These are phyloP conservation scores for Aspergillus alliaceus DNA, from an alignment of 2,329 filamentous ascomycete species.

Conservation along the genomic window DNA sequence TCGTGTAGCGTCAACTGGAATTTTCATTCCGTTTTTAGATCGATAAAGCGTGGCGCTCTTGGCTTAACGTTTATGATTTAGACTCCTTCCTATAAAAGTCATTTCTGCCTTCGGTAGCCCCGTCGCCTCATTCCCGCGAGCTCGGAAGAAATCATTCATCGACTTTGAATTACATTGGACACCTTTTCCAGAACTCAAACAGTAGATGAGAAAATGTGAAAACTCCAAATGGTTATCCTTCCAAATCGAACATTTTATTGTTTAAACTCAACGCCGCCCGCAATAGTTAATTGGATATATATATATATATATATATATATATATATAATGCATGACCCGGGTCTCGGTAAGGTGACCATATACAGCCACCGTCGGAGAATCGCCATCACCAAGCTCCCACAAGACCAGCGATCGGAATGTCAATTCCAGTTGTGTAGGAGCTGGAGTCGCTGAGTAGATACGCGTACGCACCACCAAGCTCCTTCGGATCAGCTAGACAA, in stretches of 20 bases:
- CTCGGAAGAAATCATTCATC: too few relatives aligned
- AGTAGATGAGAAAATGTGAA: not conserved
- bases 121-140: too few relatives aligned
- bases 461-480: conserved; percentile 58
- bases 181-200: too few relatives aligned
- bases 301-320: too few relatives aligned
- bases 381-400: conserved; percentile 31
- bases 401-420: conserved; percentile 41
- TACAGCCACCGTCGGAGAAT: too few relatives aligned
- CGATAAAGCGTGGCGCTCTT: not conserved
- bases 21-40: not conserved
- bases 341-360: too few relatives aligned
- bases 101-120: too few relatives aligned
- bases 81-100: too few relatives aligned
- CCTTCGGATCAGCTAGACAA: conserved; percentile 52
- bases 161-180: too few relatives aligned
- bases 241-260: not conserved
- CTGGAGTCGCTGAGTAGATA: conserved; percentile 54
- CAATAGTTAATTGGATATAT: not conserved
- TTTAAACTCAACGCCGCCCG: not conserved
- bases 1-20: not conserved
- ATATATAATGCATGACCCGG: too few relatives aligned
- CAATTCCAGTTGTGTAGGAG: conserved; percentile 39
- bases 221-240: not conserved
- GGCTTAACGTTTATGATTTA: not conserved